These are phyloP conservation scores for Leccinum incarnatum DNA, from an alignment of 768 basidiomycete genomes.

Conservation along the genomic window DNA sequence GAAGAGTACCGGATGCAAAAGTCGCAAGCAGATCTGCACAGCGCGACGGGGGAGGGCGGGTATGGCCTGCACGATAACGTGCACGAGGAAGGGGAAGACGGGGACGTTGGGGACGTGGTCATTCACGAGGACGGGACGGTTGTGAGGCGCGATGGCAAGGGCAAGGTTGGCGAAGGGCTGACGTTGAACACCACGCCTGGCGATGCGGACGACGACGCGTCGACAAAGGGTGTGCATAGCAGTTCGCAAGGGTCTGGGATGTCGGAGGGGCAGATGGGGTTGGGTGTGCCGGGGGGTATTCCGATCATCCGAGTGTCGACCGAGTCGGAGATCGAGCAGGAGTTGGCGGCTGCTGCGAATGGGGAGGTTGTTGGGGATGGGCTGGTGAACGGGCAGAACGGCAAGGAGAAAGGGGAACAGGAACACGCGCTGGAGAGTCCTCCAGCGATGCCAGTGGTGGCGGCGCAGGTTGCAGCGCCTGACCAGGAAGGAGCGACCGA, in stretches of 20 bases:
- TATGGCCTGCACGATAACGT: slow-evolving; percentile 17
- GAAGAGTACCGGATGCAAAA: slow-evolving; percentile 99
- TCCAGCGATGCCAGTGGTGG: slow-evolving; percentile 35
- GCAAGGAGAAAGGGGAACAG: slow-evolving; percentile 19
- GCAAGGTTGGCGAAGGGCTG: neutral
- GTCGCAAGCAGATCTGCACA: slow-evolving; percentile 65
- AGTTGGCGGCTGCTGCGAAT: slow-evolving; percentile 30
- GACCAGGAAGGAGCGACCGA: slow-evolving; percentile 24
- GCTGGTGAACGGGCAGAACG: neutral
- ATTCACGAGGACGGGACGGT: slow-evolving; percentile 67
- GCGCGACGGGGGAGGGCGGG: slow-evolving; percentile 21
- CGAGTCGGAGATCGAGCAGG: slow-evolving; percentile 57
- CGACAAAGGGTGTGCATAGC: slow-evolving; percentile 55
- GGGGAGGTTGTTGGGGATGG: slow-evolving; percentile 19
- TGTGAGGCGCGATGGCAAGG: slow-evolving; percentile 16
- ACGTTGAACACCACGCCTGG: slow-evolving; percentile 1
- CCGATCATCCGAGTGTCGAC: slow-evolving; percentile 79
- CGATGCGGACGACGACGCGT: slow-evolving; percentile 62
- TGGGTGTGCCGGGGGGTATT: slow-evolving; percentile 30
- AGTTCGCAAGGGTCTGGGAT: slow-evolving; percentile 26
- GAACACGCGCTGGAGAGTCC: neutral
- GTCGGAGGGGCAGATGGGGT: slow-evolving; percentile 27
- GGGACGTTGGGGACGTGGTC: slow-evolving; percentile 32
- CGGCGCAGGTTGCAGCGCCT: slow-evolving; percentile 29
- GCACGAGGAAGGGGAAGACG: neutral